Evolutionary conservation across 257 asterid genomes (phyloP).

Genomic region (Parsonsia alboflavescens): DNA sequence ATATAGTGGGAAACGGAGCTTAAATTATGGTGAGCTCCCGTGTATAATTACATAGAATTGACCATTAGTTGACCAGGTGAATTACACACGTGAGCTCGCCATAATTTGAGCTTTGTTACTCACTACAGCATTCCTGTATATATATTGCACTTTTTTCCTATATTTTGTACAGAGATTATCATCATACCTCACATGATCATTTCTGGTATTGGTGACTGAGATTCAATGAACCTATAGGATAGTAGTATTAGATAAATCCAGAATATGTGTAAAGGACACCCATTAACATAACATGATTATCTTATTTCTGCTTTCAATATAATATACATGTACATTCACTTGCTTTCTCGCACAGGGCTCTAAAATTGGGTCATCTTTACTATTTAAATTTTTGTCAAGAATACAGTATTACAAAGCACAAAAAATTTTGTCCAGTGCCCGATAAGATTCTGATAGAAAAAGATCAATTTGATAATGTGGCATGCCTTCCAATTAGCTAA

Average conservation of each 20-base stretch:
- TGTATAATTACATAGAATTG: no score
- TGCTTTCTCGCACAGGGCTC: slow-evolving; percentile 46
- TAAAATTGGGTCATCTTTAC: slow-evolving; percentile 29
- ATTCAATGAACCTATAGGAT: slow-evolving; percentile 24
- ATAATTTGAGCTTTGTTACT: no score
- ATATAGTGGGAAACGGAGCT: no score
- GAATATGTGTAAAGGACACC: slow-evolving; percentile 6
- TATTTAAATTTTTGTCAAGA: slow-evolving; percentile 24
- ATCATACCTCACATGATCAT: slow-evolving; percentile 12
- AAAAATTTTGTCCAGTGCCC: slow-evolving; percentile 36
- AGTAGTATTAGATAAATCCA: slow-evolving; percentile 5
- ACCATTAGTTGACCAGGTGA: no score
- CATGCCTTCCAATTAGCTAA: slow-evolving; percentile 39
- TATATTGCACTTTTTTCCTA: slow-evolving; percentile 13
- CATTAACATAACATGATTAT: slow-evolving; percentile 10
- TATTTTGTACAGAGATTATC: slow-evolving; percentile 25
- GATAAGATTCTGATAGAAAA: slow-evolving; percentile 41
- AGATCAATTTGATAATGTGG: slow-evolving; percentile 27
- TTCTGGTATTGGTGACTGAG: slow-evolving; percentile 17
- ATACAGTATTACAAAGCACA: slow-evolving; percentile 44
- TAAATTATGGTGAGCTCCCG: no score
- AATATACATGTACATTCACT: slow-evolving; percentile 16
- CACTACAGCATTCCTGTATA: no score
- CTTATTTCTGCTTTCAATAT: slow-evolving; percentile 14
- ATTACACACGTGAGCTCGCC: no score